These are phyloP conservation scores for Metschnikowia orientalis DNA, from an alignment of 805 yeast species.

Conservation along the genomic window DNA sequence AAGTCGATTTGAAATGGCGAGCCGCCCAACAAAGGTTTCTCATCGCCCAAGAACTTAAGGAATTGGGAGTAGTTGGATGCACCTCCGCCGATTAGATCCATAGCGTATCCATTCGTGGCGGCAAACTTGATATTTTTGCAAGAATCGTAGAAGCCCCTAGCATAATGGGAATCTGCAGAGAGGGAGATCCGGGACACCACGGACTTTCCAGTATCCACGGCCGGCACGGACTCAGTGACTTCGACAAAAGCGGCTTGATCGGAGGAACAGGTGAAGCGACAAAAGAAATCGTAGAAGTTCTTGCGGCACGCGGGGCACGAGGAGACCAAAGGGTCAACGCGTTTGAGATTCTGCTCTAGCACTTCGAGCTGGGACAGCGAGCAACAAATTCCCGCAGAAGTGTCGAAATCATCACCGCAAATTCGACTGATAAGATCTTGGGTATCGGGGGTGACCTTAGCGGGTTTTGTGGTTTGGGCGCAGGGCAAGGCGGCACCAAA, in stretches of 20 bases:
- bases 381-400: conserved; percentile 61
- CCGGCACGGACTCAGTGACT: conserved; percentile 49
- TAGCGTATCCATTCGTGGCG: conserved; percentile 92
- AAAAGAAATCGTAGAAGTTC: conserved; percentile 80
- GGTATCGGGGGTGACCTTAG: conserved; percentile 42
- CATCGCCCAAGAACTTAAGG: conserved; percentile 87
- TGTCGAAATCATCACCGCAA: conserved; percentile 71
- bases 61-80: conserved; percentile 70
- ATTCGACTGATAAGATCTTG: conserved; percentile 45
- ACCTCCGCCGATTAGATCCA: conserved; percentile 98
- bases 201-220: conserved; percentile 46
- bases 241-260: conserved; percentile 72
- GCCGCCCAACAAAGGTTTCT: conserved; percentile 90
- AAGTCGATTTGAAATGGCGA: conserved; percentile 92
- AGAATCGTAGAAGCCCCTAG: conserved; percentile 66
- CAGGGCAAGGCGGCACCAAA: conserved; percentile 84
- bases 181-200: conserved; percentile 71
- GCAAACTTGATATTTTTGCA: conserved; percentile 88
- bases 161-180: conserved; percentile 56
- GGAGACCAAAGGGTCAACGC: conserved; percentile 39
- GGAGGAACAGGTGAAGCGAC: conserved; percentile 87
- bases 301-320: conserved; percentile 84
- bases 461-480: conserved; percentile 51
- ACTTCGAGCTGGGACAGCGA: conserved; percentile 54
- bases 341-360: conserved; percentile 41